A percentile compares a stretch with the other conserved stretches of the same genome.
phyloP scores from a whole-genome alignment of 805 yeast genomes.

The Barnettozyma siamensis region DNA sequence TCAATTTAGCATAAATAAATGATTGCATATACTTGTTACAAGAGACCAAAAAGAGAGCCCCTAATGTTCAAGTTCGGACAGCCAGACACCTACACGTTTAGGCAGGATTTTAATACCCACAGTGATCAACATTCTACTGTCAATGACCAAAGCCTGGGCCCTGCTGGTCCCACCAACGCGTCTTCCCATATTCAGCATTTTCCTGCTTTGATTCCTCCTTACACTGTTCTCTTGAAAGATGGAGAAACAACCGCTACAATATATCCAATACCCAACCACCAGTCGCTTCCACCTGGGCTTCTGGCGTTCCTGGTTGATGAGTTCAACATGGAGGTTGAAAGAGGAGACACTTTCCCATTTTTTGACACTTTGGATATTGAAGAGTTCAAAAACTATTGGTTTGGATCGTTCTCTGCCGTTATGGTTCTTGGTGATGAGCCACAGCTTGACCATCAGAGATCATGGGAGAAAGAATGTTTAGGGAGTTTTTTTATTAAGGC shows the following conservation, averaged over 20 bases:
- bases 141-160: background rate
- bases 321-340: constrained; percentile 84
- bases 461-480: constrained; percentile 90
- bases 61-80: constrained; percentile 1
- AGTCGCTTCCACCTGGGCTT: constrained; percentile 70
- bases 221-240: constrained; percentile 76
- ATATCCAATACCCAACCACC: constrained; percentile 69
- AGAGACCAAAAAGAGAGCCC: no score
- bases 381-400: constrained; percentile 83
- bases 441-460: constrained; percentile 44
- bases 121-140: background rate
- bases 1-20: no score
- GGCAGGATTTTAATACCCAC: constrained; percentile 2
- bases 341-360: constrained; percentile 85
- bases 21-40: no score
- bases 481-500: constrained; percentile 86
- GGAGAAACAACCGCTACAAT: constrained; percentile 91
- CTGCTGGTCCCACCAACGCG: background rate
- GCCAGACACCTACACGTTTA: constrained; percentile 1
- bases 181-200: constrained; percentile 18
- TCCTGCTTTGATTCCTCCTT: constrained; percentile 40
- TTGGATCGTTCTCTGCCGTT: constrained; percentile 75
- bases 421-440: constrained; percentile 74
- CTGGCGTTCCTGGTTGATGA: constrained; percentile 83
- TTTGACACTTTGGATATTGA: constrained; percentile 73